A percentile compares a stretch with the other conserved stretches of the same genome.
Conservation (phyloP, 305 asterid species). For the Rubia occidens region DNA sequence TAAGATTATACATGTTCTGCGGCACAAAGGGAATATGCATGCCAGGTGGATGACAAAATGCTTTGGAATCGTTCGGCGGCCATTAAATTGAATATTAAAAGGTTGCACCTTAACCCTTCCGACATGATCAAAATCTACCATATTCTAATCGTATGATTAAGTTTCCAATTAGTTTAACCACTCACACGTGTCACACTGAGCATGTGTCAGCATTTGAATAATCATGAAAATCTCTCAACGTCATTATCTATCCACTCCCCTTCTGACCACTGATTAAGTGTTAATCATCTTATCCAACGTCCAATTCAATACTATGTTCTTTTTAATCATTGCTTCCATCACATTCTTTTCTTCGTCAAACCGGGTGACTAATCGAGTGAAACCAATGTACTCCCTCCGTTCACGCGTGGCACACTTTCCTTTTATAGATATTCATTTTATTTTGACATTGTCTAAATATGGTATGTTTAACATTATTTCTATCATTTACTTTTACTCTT, state of each 20-base stretch:
- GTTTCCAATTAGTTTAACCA: not conserved
- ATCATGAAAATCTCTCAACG: not conserved
- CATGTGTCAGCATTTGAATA: not conserved
- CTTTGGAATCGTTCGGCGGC: not conserved
- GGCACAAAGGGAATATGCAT: constrained; percentile 9
- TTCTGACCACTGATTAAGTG: constrained; percentile 3
- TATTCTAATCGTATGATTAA: not conserved
- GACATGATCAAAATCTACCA: constrained; percentile 8
- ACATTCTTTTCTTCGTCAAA: not conserved
- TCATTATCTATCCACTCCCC: not conserved
- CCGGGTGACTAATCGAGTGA: not conserved
- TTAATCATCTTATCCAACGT: not conserved
- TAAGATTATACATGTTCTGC: too few species aligned
- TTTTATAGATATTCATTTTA: too few species aligned
- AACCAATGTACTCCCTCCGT: not conserved
- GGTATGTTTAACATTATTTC: too few species aligned
- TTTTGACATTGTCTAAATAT: too few species aligned
- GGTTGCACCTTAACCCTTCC: constrained; percentile 3
- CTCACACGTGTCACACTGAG: constrained; percentile 5
- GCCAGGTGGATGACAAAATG: constrained; percentile 20
- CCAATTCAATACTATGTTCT: not conserved
- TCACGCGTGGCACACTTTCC: too few species aligned
- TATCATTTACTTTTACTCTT: too few species aligned
- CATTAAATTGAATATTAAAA: not conserved
- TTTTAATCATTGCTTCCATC: not conserved